A percentile compares a stretch with the other conserved stretches of the same genome.
phyloP scores from a whole-genome alignment of 345 rosid species.

The Hibiscus mutabilis region DNA sequence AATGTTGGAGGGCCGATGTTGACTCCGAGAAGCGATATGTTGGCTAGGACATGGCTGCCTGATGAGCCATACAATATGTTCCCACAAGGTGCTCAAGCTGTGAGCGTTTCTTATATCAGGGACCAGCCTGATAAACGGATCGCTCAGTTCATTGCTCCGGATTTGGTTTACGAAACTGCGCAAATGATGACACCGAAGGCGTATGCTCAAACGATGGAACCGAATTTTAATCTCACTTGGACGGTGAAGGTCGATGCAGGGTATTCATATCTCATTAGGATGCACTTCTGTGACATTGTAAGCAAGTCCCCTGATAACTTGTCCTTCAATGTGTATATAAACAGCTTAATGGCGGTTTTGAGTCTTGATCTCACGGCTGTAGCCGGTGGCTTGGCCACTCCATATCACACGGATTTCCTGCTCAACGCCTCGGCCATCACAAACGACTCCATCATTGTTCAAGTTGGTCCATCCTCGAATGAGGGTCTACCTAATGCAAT shows the following conservation, averaged over 20 bases:
- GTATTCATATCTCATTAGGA: conserved; percentile 52
- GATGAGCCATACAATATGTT: conserved; percentile 45
- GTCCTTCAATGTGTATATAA: conserved; percentile 57
- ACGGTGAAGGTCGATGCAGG: conserved; percentile 43
- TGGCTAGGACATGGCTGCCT: conserved; percentile 64
- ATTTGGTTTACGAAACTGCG: conserved; percentile 48
- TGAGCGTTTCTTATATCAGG: conserved; percentile 29
- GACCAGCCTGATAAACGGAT: conserved; percentile 39
- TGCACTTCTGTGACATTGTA: conserved; percentile 80
- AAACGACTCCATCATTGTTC: conserved; percentile 49
- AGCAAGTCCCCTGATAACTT: conserved; percentile 59
- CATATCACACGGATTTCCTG: conserved; percentile 53
- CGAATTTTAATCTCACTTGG: conserved; percentile 84
- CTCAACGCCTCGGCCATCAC: conserved; percentile 38
- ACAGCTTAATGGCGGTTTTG: conserved; percentile 33
- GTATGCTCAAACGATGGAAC: conserved; percentile 33
- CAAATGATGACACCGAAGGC: conserved; percentile 32
- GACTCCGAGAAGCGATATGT: conserved; percentile 45
- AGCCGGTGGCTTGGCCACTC: conserved; percentile 31
- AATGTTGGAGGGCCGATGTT: conserved; percentile 62
- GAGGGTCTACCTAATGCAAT: conserved; percentile 48
- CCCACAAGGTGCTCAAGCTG: conserved; percentile 43
- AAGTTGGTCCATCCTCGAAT: conserved; percentile 49
- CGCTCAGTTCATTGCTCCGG: conserved; percentile 44
- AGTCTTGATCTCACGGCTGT: conserved; percentile 49